A percentile compares a stretch with the other conserved stretches of the same genome.
These are phyloP conservation scores for Cryptococcus sp. DNA, from an alignment of 1,284 basidiomycete genomes.

Conservation along the genomic window DNA sequence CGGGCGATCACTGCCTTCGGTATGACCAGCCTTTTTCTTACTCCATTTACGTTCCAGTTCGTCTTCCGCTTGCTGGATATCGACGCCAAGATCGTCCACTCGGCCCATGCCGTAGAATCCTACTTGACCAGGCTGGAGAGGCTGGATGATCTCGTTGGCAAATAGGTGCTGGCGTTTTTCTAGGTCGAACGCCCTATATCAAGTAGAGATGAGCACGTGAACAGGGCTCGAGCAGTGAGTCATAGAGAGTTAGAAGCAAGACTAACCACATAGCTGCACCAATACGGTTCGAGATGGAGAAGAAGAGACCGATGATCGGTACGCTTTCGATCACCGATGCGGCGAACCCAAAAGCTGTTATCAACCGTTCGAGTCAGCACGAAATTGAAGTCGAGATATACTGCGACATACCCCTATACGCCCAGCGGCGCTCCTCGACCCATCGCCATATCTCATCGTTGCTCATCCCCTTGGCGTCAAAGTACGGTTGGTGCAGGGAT, in stretches of 20 bases:
- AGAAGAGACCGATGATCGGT: slow-evolving; percentile 74
- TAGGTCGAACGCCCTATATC: slow-evolving; percentile 57
- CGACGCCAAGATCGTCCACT: slow-evolving; percentile 36
- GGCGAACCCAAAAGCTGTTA: slow-evolving; percentile 73
- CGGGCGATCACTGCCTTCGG: background rate
- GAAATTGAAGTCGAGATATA: background rate
- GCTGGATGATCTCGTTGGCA: slow-evolving; percentile 45
- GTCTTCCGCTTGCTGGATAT: slow-evolving; percentile 41
- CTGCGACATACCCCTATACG: slow-evolving; percentile 65
- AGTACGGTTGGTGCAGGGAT: slow-evolving; percentile 74
- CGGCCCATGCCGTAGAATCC: slow-evolving; percentile 46
- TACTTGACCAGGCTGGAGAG: slow-evolving; percentile 40
- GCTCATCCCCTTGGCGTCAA: slow-evolving; percentile 76
- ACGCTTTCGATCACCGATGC: slow-evolving; percentile 75
- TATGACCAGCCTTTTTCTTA: slow-evolving; percentile 8
- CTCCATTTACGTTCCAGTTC: slow-evolving; percentile 35
- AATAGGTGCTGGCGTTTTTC: slow-evolving; percentile 77
- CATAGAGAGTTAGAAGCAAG: background rate
- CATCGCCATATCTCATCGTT: slow-evolving; percentile 67
- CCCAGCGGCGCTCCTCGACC: slow-evolving; percentile 83
- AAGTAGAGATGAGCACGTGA: background rate
- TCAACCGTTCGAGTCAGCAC: background rate
- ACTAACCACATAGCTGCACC: slow-evolving; percentile 82
- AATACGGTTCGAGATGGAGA: slow-evolving; percentile 79
- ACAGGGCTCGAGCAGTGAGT: background rate